phyloP scores from a whole-genome alignment of 2,329 filamentous ascomycete species.

The Arachnomyces sp. region DNA sequence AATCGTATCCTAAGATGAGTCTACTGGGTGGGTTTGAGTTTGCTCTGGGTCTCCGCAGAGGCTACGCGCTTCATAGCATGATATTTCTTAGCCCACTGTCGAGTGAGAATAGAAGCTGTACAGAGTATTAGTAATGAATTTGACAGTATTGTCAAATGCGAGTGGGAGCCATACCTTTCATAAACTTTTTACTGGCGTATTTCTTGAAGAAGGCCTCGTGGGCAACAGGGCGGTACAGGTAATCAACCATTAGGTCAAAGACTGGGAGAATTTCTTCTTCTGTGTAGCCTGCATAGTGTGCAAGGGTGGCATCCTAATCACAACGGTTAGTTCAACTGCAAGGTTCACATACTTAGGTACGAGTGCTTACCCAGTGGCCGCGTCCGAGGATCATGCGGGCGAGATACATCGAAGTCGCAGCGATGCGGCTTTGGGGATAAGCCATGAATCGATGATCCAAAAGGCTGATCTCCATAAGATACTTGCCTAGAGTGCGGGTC shows the following conservation, averaged over 20 bases:
- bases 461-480: conserved; percentile 93
- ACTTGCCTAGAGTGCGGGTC: conserved; percentile 93
- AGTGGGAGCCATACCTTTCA: conserved; percentile 66
- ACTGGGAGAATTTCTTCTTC: conserved; percentile 91
- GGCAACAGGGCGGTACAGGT: conserved; percentile 78
- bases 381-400: conserved; percentile 83
- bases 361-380: conserved; percentile 70
- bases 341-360: conserved; percentile 12
- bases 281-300: conserved; percentile 86
- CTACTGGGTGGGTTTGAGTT: conserved; percentile 27
- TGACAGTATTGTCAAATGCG: no score
- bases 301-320: conserved; percentile 67
- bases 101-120: conserved; percentile 79
- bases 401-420: conserved; percentile 91
- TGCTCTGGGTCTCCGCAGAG: conserved; percentile 24
- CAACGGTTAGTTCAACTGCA: conserved; percentile 14
- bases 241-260: conserved; percentile 91
- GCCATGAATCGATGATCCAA: conserved; percentile 90
- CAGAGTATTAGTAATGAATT: conserved; percentile 16
- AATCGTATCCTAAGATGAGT: conserved; percentile 8
- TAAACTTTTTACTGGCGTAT: conserved; percentile 98
- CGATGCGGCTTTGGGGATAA: conserved; percentile 81
- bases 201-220: conserved; percentile 99
- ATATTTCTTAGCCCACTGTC: conserved; percentile 88
- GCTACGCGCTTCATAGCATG: conserved; percentile 28